phyloP scores from a whole-genome alignment of 192 early-diverging fungal genomes.

The Podila verticillata region DNA sequence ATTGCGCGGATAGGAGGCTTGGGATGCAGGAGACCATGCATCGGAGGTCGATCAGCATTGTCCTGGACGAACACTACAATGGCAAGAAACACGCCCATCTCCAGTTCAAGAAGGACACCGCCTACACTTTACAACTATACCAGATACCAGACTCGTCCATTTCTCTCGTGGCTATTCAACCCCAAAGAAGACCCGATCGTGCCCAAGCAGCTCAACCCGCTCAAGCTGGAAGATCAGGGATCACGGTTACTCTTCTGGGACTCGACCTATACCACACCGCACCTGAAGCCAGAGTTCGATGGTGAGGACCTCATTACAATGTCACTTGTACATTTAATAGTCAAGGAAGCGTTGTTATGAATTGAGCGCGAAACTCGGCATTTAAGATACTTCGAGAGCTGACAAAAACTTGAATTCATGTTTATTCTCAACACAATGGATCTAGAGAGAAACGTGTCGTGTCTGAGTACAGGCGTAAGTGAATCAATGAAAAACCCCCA shows the following conservation, averaged over 20 bases:
- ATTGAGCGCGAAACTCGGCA: no score
- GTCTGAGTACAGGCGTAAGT: conserved; percentile 44
- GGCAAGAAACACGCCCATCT: background rate
- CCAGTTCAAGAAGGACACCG: no score
- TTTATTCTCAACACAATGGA: background rate
- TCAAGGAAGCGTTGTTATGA: no score
- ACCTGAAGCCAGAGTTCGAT: conserved; percentile 46
- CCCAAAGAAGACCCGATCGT: conserved; percentile 38
- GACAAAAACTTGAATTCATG: no score
- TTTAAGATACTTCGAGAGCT: no score
- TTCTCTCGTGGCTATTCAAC: conserved; percentile 44
- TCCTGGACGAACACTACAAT: background rate
- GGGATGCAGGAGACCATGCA: no score
- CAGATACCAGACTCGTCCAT: conserved; percentile 17
- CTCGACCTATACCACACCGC: conserved; percentile 34
- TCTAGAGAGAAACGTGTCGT: conserved; percentile 19
- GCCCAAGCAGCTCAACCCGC: conserved; percentile 22
- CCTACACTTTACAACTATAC: background rate
- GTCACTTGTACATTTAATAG: background rate
- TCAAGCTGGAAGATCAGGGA: conserved; percentile 27
- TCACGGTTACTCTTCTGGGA: conserved; percentile 39
- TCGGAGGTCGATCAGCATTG: background rate
- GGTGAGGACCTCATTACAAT: conserved; percentile 2
- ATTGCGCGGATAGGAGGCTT: background rate
- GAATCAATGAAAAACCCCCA: background rate